phyloP scores from a whole-genome alignment of 2,329 filamentous ascomycete genomes.

The Arthroderma sp. region DNA sequence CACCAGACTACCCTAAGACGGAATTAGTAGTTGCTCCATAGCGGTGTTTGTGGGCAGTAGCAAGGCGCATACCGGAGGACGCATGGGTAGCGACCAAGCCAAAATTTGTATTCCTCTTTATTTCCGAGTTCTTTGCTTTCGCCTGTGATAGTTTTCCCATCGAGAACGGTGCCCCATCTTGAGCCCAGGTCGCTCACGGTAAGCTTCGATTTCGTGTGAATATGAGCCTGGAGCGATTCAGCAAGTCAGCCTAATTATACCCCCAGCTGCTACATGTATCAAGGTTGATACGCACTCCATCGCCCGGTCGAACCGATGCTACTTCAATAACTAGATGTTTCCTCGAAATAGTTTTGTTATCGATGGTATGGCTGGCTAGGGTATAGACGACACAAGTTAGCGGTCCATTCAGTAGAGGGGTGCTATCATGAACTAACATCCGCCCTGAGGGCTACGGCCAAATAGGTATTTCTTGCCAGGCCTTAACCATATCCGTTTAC shows the following conservation, averaged over 20 bases:
- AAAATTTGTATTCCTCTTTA: conserved; percentile 48
- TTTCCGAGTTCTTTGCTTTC: conserved; percentile 25
- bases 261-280: conserved; percentile 7
- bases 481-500: conserved; percentile 66
- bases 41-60: neutral
- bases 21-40: neutral
- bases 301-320: conserved; percentile 48
- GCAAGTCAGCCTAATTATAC: conserved; percentile 2
- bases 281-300: conserved; percentile 43
- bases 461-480: conserved; percentile 78
- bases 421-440: conserved; percentile 10
- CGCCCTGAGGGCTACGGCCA: conserved; percentile 54
- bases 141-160: conserved; percentile 58
- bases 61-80: conserved; percentile 26
- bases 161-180: conserved; percentile 68
- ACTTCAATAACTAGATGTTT: conserved; percentile 75
- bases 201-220: conserved; percentile 54
- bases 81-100: conserved; percentile 57
- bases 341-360: conserved; percentile 71
- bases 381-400: conserved; percentile 3
- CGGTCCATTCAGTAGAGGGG: conserved; percentile 7
- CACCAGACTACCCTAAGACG: conserved; percentile 58
- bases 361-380: conserved; percentile 55
- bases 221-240: conserved; percentile 37
- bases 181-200: conserved; percentile 68